Percentiles rank a stretch among this genome's conserved stretches.
Evolutionary conservation across 306 rosid species (phyloP).

Genomic region (Lathyrus tuberosus): DNA sequence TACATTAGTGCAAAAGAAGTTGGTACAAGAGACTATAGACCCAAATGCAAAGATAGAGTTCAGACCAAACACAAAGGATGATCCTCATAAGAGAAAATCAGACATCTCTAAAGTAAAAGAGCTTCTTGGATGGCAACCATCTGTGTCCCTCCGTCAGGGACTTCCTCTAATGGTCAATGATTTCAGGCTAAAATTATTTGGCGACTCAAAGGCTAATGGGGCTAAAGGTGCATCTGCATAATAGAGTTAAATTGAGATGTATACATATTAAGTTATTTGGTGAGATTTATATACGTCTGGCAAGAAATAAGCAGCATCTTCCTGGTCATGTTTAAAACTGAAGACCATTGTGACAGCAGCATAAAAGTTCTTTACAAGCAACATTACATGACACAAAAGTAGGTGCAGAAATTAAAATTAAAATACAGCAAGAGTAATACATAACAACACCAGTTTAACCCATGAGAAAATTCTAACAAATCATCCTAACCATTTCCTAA

Average conservation of each 20-base stretch:
- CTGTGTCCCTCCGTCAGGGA: constrained; percentile 82
- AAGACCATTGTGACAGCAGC: no score
- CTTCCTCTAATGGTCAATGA: constrained; percentile 89
- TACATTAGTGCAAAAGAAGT: no score
- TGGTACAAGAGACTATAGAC: constrained; percentile 88
- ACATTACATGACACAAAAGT: no score
- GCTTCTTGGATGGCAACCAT: constrained; percentile 88
- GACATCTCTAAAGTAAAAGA: constrained; percentile 90
- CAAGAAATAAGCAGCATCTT: constrained; percentile 41
- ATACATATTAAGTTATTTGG: constrained; percentile 1
- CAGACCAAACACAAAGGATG: constrained; percentile 93
- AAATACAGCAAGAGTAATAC: no score
- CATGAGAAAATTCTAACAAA: no score
- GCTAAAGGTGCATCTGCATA: constrained; percentile 28
- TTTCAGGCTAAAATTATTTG: constrained; percentile 76
- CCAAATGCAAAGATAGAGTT: constrained; percentile 87
- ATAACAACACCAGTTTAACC: no score
- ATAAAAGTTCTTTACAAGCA: no score
- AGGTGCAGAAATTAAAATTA: no score
- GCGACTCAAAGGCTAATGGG: constrained; percentile 47
- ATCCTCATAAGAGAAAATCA: constrained; percentile 94
- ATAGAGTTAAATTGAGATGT: constrained; percentile 26
- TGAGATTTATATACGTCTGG: constrained; percentile 27
- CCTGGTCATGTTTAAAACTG: background rate
- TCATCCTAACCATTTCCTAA: no score